Evolutionary conservation across 768 basidiomycete genomes (phyloP).

Genomic region (Rubroboletus pulcherrimus): DNA sequence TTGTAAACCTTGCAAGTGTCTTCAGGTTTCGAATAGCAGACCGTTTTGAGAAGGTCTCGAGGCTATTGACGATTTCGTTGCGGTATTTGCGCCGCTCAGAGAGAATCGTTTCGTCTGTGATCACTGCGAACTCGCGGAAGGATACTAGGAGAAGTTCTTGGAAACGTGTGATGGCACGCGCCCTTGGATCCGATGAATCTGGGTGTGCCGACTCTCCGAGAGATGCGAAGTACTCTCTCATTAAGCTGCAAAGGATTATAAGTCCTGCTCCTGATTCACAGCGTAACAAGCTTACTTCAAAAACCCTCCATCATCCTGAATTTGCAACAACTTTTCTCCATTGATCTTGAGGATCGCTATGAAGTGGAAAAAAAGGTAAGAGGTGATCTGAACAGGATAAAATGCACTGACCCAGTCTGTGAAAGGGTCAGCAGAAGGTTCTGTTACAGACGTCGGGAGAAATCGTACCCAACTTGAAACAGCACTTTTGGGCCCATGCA

Average conservation of each 20-base stretch:
- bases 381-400: not conserved
- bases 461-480: constrained; percentile 89
- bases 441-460: not conserved
- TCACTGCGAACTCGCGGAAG: constrained; percentile 95
- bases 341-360: constrained; percentile 96
- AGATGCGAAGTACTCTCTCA: constrained; percentile 93
- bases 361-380: constrained; percentile 10
- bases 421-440: constrained; percentile 12
- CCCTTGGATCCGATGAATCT: constrained; percentile 77
- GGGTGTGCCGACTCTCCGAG: constrained; percentile 95
- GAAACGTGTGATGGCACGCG: constrained; percentile 93
- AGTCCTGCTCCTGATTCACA: not conserved
- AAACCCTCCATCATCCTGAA: constrained; percentile 96
- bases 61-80: constrained; percentile 84
- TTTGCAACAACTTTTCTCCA: constrained; percentile 83
- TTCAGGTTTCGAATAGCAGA: constrained; percentile 85
- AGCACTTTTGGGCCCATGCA: constrained; percentile 99
- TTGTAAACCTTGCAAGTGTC: constrained; percentile 73
- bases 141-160: constrained; percentile 95
- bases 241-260: constrained; percentile 51
- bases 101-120: constrained; percentile 91
- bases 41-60: constrained; percentile 93
- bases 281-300: constrained; percentile 62
- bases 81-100: constrained; percentile 83
- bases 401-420: constrained; percentile 51